Percentiles rank a stretch among this genome's conserved stretches.
These are phyloP conservation scores for Bacidia gigantensis DNA, from an alignment of 495 filamentous ascomycete genomes.

Conservation along the genomic window DNA sequence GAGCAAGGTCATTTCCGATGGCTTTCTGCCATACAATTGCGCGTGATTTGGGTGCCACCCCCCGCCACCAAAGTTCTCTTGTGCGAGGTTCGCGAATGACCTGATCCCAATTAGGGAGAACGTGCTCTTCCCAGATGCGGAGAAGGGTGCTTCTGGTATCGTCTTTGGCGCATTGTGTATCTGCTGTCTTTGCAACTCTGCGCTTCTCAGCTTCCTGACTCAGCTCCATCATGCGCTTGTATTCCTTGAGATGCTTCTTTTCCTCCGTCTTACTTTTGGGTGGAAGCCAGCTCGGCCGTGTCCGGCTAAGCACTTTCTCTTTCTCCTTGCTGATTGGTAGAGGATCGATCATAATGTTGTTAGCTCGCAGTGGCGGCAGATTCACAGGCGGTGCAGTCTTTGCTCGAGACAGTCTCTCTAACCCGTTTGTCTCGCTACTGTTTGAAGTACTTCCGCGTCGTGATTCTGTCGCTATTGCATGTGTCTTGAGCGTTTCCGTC, in stretches of 20 bases:
- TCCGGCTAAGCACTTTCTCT: conserved; percentile 78
- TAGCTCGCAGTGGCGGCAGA: conserved; percentile 69
- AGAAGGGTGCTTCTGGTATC: conserved; percentile 48
- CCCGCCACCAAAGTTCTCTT: conserved; percentile 88
- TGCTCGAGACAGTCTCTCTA: conserved; percentile 25
- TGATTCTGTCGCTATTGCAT: conserved; percentile 53
- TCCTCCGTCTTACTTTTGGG: conserved; percentile 91
- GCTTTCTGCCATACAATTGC: conserved; percentile 78
- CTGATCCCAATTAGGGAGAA: conserved; percentile 72
- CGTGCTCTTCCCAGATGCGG: conserved; percentile 76
- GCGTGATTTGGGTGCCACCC: conserved; percentile 63
- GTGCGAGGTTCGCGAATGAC: conserved; percentile 62
- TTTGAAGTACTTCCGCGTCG: conserved; percentile 37
- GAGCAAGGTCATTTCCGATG: conserved; percentile 75
- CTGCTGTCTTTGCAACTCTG: conserved; percentile 34
- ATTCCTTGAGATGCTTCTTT: conserved; percentile 78
- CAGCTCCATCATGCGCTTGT: conserved; percentile 81
- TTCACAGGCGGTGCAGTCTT: conserved; percentile 39
- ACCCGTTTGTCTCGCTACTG: conserved; percentile 30
- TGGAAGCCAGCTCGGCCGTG: conserved; percentile 86
- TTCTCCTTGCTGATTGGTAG: conserved; percentile 94
- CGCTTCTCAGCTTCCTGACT: conserved; percentile 54
- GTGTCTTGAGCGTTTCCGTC: conserved; percentile 76
- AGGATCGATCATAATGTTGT: conserved; percentile 92
- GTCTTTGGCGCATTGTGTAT: conserved; percentile 47